phyloP scores from a whole-genome alignment of 164 flowering plant species.

The Stephania yunnanensis region DNA sequence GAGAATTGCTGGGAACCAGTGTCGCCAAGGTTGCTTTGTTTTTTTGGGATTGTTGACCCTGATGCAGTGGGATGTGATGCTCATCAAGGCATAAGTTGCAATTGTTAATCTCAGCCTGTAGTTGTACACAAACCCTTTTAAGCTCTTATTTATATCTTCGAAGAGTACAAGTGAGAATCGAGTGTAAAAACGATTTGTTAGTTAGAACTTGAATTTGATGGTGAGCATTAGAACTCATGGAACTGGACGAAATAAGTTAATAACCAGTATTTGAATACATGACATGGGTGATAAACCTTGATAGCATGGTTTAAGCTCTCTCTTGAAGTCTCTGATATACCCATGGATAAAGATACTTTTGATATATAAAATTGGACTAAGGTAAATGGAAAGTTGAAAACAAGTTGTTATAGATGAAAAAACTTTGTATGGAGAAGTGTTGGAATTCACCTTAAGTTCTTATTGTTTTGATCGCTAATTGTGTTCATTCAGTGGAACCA shows the following conservation, averaged over 20 bases:
- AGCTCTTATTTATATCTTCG: background rate
- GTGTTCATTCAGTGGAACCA: no score
- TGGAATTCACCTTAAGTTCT: no score
- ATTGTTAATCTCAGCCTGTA: background rate
- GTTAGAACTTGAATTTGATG: background rate
- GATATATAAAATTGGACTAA: no score
- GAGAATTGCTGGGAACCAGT: background rate
- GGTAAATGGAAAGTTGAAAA: no score
- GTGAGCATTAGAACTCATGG: no score
- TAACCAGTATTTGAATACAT: background rate
- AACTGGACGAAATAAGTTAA: no score
- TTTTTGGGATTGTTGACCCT: background rate
- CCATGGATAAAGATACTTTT: no score
- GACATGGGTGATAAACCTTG: background rate
- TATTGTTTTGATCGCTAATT: no score
- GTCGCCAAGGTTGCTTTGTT: background rate
- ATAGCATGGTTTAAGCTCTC: background rate
- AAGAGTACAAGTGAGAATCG: background rate
- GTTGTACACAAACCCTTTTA: background rate
- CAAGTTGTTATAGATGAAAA: no score
- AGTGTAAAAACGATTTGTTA: background rate
- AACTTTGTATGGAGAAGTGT: no score
- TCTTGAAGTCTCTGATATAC: no score
- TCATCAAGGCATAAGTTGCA: no score
- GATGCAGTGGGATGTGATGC: background rate